Evolutionary conservation across 495 filamentous ascomycete genomes (phyloP), one percentile per base, ranked within the genome.

Genomic region (Penicillium cinerascens): DNA sequence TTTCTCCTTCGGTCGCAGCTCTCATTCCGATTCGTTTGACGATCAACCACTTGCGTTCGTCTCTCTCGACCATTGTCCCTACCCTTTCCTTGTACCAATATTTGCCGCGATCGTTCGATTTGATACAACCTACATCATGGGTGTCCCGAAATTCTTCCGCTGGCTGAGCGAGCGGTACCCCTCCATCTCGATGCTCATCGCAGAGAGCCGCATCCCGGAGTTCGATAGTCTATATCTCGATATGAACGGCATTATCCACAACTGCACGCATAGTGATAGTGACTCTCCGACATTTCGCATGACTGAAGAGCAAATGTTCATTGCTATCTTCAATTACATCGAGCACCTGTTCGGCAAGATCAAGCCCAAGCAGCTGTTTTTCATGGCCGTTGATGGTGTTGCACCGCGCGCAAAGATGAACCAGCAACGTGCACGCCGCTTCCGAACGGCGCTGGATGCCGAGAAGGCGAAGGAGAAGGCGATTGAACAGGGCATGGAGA

Each of bases 201-300:
- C 91, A 47, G 95, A 99, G 78, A 99, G 95, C 72, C 88, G 93
- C 51, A 99, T 99, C 70, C 95, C 95, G 27, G 95, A 99, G 68
- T 99, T 99, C 71, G 95, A 99, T 72, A 93, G 89, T 68, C 82
- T 99, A 51, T 99, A 98, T 70, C 80, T 96, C 59, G 93, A 98
- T 61, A 97, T 97, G 95, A 97, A 99, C 69, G 95, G 93, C 54
- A 99, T 99, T 67, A 97, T 99, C 60, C 95, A 99, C 68, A 99
- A 99, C 67, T 99, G 95, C 67, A 97, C 95, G 48, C 95, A 99
- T 75, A 96, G 88, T 50, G 93, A 99, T 63, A 86, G 88, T 9
- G 88, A 90, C 59, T 91, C 91, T 54, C 83, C 92, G 3, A 92
- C 87, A 0, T 92, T 92, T 64, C 91, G 92, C 44, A 87, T 99